Evolutionary conservation across 176 grass and related monocot genomes (phyloP), one percentile per base, ranked within the genome.

Genomic region (Zoysia japonica): DNA sequence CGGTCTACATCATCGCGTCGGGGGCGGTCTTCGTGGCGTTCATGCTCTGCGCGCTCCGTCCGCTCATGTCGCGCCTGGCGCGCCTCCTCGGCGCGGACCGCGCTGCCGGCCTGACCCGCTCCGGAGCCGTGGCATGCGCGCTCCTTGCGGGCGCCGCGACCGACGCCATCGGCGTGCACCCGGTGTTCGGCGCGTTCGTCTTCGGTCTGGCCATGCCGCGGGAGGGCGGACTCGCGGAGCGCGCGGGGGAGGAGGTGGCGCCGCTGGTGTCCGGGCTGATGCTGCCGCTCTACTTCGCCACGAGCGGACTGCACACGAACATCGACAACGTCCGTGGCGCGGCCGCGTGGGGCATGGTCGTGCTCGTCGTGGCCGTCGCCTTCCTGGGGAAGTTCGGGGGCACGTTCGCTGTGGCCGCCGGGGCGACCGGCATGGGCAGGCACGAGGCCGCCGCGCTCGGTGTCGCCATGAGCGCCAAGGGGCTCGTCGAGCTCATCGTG

Each of bases 381-480:
- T 93, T 83, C 79, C 57, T 86, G 0, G 85, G 88, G 6, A 90
- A 93, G 78, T 85, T 93, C 54, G 10, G 85, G 3, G 85, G 85
- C 55, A 90, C 82, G 57, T 90, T 90, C 71, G 73, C 71, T 20
- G 82, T 86, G 78, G 91, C 88, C 41, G 65, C 82, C 28, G 70
- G 42, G 11, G 85, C 85, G 28, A 55, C 68, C 9, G 90, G 90
- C 88, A 59, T 82, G 1, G 12, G 80, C 1, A 9, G 80, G 47
- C 71, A 68, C 17, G 91, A 93, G 63, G 84, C 88, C 0, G 61
- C 87, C 41, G 72, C 85, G 38, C 88, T 90, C 5, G 91, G 91
- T 4, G 74, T 93, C 2, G 72, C 89, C 60, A 93, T 93, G 91
- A 93, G 85, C 82, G 85, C 91, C 65, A 93, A 93, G 82, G 91